Evolutionary conservation across 1,139 yeast species (phyloP), one percentile per base, ranked within the genome.

Genomic region (Yamadazyma atlantica): DNA sequence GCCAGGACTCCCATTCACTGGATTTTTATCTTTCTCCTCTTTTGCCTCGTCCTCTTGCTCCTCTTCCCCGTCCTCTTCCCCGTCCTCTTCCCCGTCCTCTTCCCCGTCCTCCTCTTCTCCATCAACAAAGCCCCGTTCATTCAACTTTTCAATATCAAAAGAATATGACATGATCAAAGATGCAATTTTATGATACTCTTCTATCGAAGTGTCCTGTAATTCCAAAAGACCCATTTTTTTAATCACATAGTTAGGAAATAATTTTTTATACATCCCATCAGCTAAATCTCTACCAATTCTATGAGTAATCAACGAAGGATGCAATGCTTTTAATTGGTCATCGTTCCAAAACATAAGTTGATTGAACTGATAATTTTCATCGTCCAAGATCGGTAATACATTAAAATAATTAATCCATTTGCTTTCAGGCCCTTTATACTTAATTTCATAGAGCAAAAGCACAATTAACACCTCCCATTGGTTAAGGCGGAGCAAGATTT

Each of bases 381-480:
- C 35, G 33, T 65, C 69, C 13, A 41, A 42, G 16, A 66, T 47
- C 0, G 97, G 97, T 35, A 92, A 66, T 0, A 89, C 77, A 25
- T 75, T 66, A 43, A 88, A 78, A 58, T 92, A 92, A 1, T 80
- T 73, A 39, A 54, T 57, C 95, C 96, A 90, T 26, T 61, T 65
- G 35, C 86, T 78, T 9, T 60, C 46, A 1, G 60, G 63, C 4
- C 69, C 65, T 30, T 63, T 50, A 36, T 60, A 62, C 45, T 69
- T 55, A 34, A 63, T 39, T 52, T 86, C 94, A 51, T 78, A 80
- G 38, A 84, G 62, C 49, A 90, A 66, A 15, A 81, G 72, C 29
- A 87, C 58, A 36, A 90, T 82, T 42, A 90, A 64, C 0, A 83
- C 78, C 42, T 85, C 84, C 97, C 97, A 90, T 32, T 82, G 83